Conservation (phyloP, 345 rosid species). For the Salix suchowensis region DNA sequence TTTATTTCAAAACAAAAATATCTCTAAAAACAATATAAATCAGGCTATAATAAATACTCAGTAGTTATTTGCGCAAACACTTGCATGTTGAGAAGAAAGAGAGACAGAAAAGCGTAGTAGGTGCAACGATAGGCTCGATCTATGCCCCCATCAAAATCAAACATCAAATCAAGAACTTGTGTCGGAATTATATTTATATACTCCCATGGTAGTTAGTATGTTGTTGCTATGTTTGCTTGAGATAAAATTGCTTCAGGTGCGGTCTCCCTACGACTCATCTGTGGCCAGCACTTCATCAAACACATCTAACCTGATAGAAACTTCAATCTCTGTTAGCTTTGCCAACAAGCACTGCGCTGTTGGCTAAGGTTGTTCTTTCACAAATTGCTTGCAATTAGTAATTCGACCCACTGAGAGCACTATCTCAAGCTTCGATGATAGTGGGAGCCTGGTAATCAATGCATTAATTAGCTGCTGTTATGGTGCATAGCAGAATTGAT, state of each 20-base stretch:
- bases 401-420: not conserved
- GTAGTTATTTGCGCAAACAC: too few relatives aligned
- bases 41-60: too few relatives aligned
- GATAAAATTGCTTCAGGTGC: constrained; percentile 24
- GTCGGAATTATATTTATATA: not conserved
- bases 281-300: not conserved
- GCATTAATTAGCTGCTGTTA: not conserved
- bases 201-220: not conserved
- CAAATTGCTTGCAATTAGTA: not conserved
- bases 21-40: too few relatives aligned
- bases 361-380: not conserved
- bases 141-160: not conserved
- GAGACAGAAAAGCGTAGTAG: not conserved
- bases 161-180: not conserved
- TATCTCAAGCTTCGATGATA: not conserved
- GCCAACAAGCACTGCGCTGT: constrained; percentile 8
- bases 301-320: constrained; percentile 23
- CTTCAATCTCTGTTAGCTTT: constrained; percentile 8
- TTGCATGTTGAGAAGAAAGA: not conserved
- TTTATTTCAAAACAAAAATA: too few relatives aligned
- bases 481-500: not conserved
- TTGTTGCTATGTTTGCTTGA: constrained; percentile 27
- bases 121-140: not conserved
- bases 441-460: not conserved
- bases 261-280: constrained; percentile 22